Evolutionary conservation across 192 early-diverging fungal species (phyloP).

Genomic region (Chytriomyces confervae): DNA sequence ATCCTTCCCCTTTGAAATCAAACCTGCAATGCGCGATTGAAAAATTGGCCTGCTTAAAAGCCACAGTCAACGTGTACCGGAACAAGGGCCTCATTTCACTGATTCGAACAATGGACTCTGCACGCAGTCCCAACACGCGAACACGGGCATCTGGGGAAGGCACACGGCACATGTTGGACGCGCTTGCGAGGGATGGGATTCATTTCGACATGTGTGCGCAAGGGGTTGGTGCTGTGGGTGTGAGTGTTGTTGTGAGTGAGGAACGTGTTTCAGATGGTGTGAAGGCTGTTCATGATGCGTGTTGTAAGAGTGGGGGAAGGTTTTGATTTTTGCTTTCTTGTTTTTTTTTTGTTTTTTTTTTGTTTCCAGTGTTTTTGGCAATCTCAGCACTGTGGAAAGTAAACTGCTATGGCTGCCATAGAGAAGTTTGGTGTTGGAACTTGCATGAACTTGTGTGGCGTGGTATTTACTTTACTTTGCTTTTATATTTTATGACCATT

Average conservation of each 20-base stretch:
- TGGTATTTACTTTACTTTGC: no score
- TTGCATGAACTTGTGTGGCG: no score
- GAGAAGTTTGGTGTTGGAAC: no score
- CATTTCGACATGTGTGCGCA: slow-evolving; percentile 28
- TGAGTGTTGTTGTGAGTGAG: slow-evolving; percentile 23
- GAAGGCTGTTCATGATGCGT: slow-evolving; percentile 20
- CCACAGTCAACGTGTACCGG: not conserved
- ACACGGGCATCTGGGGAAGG: not conserved
- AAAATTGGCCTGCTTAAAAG: not conserved
- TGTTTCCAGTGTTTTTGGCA: no score
- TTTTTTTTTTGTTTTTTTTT: no score
- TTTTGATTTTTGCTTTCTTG: not conserved
- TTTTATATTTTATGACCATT: no score
- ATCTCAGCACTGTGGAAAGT: no score
- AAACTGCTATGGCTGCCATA: no score
- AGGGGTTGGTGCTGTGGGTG: slow-evolving; percentile 21
- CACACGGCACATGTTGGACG: not conserved
- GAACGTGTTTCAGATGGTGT: slow-evolving; percentile 8
- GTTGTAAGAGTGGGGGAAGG: not conserved
- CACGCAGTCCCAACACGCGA: no score
- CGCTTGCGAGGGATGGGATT: not conserved
- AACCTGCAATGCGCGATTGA: slow-evolving; percentile 9
- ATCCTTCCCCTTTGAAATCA: not conserved
- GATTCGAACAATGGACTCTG: not conserved
- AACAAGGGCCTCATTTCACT: slow-evolving; percentile 18